These are phyloP conservation scores for Zelonia costaricensis DNA, from an alignment of 208 protist species.

Conservation along the genomic window DNA sequence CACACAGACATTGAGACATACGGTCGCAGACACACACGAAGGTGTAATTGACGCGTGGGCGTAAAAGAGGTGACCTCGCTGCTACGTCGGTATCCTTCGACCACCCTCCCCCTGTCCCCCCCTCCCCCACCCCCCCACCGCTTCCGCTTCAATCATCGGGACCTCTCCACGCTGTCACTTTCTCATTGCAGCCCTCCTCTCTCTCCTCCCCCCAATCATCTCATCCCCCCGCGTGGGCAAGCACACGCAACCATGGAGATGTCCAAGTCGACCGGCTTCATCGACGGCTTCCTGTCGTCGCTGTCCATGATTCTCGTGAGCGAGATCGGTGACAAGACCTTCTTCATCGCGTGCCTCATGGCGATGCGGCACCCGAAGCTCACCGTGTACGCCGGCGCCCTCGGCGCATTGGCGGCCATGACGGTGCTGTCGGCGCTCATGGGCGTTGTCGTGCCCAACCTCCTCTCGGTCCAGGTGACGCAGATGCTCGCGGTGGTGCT, in stretches of 20 bases:
- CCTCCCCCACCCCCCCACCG: too few species aligned
- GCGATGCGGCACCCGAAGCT: slow-evolving; percentile 92
- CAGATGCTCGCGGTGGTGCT: slow-evolving; percentile 83
- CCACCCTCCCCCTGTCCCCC: too few species aligned
- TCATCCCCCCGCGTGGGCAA: background rate
- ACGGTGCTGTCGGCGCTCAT: slow-evolving; percentile 91
- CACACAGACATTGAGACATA: background rate
- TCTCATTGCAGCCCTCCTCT: background rate
- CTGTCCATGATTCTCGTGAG: slow-evolving; percentile 93
- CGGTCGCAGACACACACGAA: too few species aligned
- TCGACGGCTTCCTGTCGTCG: slow-evolving; percentile 87
- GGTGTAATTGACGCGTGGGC: too few species aligned
- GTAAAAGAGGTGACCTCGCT: too few species aligned
- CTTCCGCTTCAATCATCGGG: too few species aligned
- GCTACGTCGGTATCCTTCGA: too few species aligned
- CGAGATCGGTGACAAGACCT: slow-evolving; percentile 97
- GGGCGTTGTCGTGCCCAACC: slow-evolving; percentile 79
- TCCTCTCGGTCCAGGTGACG: slow-evolving; percentile 88
- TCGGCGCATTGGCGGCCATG: slow-evolving; percentile 91
- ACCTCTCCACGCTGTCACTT: too few species aligned
- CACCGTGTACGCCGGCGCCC: slow-evolving; percentile 84
- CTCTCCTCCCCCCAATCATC: slow-evolving; percentile 2
- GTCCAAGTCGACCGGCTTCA: slow-evolving; percentile 8
- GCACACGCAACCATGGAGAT: slow-evolving; percentile 10
- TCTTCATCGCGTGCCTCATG: slow-evolving; percentile 97